Evolutionary conservation across 176 grass and related monocot species (phyloP).

Genomic region (Triticum turgidum): DNA sequence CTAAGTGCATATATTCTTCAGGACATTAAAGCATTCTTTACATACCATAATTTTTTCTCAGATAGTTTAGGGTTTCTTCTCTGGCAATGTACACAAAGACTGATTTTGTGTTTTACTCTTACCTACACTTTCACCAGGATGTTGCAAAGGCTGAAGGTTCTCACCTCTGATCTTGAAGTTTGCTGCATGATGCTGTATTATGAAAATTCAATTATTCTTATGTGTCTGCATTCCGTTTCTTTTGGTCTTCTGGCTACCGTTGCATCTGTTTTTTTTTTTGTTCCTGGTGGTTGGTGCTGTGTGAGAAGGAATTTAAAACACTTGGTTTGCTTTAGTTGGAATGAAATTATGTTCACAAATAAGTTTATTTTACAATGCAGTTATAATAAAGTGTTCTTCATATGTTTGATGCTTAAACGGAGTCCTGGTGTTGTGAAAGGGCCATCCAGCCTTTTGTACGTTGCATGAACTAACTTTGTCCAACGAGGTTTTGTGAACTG

Average conservation of each 20-base stretch:
- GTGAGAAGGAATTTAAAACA: not conserved
- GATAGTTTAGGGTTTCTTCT: not conserved
- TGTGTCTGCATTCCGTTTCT: not conserved
- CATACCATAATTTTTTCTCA: not conserved
- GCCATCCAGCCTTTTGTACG: not conserved
- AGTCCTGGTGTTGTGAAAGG: not conserved
- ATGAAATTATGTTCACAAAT: not conserved
- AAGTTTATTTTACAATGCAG: not conserved
- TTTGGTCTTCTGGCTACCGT: not conserved
- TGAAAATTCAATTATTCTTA: not conserved
- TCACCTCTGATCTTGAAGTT: conserved; percentile 9
- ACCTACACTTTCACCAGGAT: conserved; percentile 27
- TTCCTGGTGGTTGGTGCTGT: not conserved
- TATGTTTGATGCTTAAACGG: not conserved
- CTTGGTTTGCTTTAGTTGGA: not conserved
- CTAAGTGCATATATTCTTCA: not conserved
- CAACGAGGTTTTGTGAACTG: not conserved
- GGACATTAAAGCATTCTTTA: not conserved
- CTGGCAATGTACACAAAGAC: not conserved
- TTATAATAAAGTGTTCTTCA: conserved; percentile 6
- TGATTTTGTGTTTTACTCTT: conserved; percentile 4
- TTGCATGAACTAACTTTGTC: not conserved
- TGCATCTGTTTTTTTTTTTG: not conserved
- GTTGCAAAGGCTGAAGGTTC: conserved; percentile 46
- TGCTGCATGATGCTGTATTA: not conserved